Percentiles rank a stretch among this genome's conserved stretches.
Evolutionary conservation across 2,329 filamentous ascomycete genomes (phyloP).

Genomic region (Cladophialophora yegresii): DNA sequence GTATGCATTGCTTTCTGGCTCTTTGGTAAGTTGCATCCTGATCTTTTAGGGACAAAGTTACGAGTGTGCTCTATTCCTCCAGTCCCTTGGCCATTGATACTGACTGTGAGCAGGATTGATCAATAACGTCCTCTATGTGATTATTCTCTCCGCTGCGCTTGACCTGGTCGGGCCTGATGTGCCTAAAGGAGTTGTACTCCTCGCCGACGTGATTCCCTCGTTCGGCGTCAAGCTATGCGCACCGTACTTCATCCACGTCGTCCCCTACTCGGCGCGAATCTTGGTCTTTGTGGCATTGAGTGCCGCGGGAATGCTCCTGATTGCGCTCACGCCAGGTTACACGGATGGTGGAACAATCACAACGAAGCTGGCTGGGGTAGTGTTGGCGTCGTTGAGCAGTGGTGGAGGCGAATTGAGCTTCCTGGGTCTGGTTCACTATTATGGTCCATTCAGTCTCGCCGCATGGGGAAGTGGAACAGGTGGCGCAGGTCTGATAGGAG

Average conservation of each 20-base stretch:
- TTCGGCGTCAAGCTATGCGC: slow-evolving; percentile 85
- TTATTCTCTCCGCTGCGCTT: slow-evolving; percentile 91
- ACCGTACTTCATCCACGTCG: slow-evolving; percentile 87
- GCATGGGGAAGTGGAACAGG: slow-evolving; percentile 93
- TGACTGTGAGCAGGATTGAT: slow-evolving; percentile 65
- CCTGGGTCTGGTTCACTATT: slow-evolving; percentile 87
- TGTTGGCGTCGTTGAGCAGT: slow-evolving; percentile 79
- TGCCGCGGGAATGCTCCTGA: slow-evolving; percentile 81
- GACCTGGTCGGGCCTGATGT: slow-evolving; percentile 86
- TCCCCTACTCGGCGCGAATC: slow-evolving; percentile 78
- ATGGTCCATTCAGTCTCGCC: slow-evolving; percentile 81
- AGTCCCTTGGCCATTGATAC: neutral
- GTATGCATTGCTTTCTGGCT: slow-evolving; percentile 88
- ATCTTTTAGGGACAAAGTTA: neutral
- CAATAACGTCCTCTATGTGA: slow-evolving; percentile 97
- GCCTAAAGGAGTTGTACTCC: slow-evolving; percentile 88
- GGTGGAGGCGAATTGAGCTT: slow-evolving; percentile 91
- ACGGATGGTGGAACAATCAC: slow-evolving; percentile 62
- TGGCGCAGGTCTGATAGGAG: slow-evolving; percentile 81
- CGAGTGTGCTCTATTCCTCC: neutral
- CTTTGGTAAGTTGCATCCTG: slow-evolving; percentile 65
- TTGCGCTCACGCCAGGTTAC: slow-evolving; percentile 73
- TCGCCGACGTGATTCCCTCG: slow-evolving; percentile 87
- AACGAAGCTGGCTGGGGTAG: slow-evolving; percentile 77
- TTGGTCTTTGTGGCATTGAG: slow-evolving; percentile 74